A percentile compares a stretch with the other conserved stretches of the same genome.
Conservation (phyloP, 2,329 filamentous ascomycete species). For the Lachnellula hyalina region DNA sequence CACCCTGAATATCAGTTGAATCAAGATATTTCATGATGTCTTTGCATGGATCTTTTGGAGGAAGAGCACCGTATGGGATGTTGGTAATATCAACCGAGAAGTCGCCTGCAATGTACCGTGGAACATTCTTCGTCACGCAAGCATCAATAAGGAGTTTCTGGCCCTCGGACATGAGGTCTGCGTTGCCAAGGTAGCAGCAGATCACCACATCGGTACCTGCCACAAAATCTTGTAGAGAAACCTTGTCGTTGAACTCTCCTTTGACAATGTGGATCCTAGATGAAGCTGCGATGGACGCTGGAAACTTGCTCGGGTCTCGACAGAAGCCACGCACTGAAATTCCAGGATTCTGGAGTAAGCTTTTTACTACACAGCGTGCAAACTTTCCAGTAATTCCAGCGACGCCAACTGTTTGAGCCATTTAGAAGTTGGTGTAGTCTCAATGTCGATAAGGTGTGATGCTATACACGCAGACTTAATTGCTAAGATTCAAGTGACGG, state of each 20-base stretch:
- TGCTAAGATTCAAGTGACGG: too few species aligned
- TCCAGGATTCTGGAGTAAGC: not conserved
- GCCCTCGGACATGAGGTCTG: constrained; percentile 34
- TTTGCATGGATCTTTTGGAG: constrained; percentile 37
- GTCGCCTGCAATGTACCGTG: constrained; percentile 37
- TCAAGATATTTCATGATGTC: constrained; percentile 35
- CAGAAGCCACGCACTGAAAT: not conserved
- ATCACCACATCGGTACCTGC: constrained; percentile 1
- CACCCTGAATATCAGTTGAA: constrained; percentile 33
- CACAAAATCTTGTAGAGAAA: not conserved
- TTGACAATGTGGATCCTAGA: not conserved
- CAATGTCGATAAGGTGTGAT: too few species aligned
- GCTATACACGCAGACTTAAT: too few species aligned
- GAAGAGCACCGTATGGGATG: constrained; percentile 32
- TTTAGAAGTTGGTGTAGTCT: not conserved
- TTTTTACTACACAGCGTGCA: not conserved
- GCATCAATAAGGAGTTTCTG: constrained; percentile 38
- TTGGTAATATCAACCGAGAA: constrained; percentile 36
- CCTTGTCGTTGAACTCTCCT: constrained; percentile 1
- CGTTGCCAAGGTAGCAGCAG: constrained; percentile 4
- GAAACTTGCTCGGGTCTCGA: constrained; percentile 3
- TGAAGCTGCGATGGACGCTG: not conserved
- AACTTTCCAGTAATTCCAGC: constrained; percentile 7
- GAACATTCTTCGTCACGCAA: constrained; percentile 31
- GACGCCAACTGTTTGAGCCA: constrained; percentile 1